Base-by-base conservation (phyloP, 345 rosid genomes). In the Arabidopsis suecica region DNA sequence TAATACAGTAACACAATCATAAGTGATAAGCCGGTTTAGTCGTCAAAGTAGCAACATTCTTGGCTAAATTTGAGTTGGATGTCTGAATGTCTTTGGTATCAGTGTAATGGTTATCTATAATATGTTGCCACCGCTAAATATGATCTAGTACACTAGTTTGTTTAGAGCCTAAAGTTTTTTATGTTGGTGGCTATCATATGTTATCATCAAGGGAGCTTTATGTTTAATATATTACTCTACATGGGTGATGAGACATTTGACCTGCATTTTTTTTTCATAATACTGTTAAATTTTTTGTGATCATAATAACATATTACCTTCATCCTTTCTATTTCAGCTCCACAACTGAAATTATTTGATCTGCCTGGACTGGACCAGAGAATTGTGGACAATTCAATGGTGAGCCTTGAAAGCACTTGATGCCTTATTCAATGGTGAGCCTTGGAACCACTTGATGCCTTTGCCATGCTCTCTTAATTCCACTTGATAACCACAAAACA, bases 321-420 rank as follows among this genome's bases (percentile, higher is more conserved):
- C 16, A 47, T 22, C 4, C 5, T 48, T 16, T 7, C 16, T 48
- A 16, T 48, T 48, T 7, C 10, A 48, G 53, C 23, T 48, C 53
- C 8, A 11, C 58, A n/a, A n/a, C 62, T 33, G 25, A 28, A 8
- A 34, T n/a, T 9, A 33, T 3, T 33, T 57, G 42, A 57, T 57
- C 23, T 57, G 23, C 23, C 62, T n/a, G 22, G 62, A 57, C 22
- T 57, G 62, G 42, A 57, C 42, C 42, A 44, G 48, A 44, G 3
- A 14, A 13, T 44, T 44, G 6, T 57, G 23, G 23, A 57, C 11
- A n/a, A 32, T 33, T 32, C 18, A 56, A 14, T 30, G 61, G 40
- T 56, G 9, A 56, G 61, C 23, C 16, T 30, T 13, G 41, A 7
- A 57, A n/a, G 25, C 40, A 57, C 12, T 51, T 51, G 56, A 5